Evolutionary conservation across 1,284 basidiomycete genomes (phyloP).

Genomic region (Uromyces viciae-fabae): DNA sequence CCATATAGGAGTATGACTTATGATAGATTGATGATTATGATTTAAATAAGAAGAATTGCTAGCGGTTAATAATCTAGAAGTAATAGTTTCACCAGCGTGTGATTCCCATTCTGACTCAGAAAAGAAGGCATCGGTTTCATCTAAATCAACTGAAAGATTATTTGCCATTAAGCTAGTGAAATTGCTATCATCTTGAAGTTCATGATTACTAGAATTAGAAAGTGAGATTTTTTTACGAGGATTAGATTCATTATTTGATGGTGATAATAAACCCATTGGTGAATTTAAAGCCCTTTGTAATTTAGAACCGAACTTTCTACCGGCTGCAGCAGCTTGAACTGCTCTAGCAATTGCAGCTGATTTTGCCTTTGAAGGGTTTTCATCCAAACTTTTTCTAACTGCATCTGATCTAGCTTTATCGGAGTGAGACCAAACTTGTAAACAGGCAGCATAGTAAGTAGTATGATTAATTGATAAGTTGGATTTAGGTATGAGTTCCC

Average conservation of each 20-base stretch:
- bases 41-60: background rate
- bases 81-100: constrained; percentile 17
- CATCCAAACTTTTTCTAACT: constrained; percentile 46
- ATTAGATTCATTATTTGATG: constrained; percentile 46
- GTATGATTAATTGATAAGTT: constrained; percentile 47
- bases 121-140: constrained; percentile 34
- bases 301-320: constrained; percentile 37
- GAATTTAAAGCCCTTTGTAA: constrained; percentile 42
- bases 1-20: constrained; percentile 90
- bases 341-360: constrained; percentile 46
- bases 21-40: constrained; percentile 64
- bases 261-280: constrained; percentile 46
- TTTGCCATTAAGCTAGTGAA: no score
- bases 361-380: constrained; percentile 42
- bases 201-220: background rate
- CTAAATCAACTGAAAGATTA: constrained; percentile 47
- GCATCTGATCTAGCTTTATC: constrained; percentile 70
- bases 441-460: constrained; percentile 80
- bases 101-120: constrained; percentile 49
- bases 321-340: constrained; percentile 49
- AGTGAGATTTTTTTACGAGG: constrained; percentile 50
- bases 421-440: constrained; percentile 89
- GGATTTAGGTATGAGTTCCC: constrained; percentile 14
- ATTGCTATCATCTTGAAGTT: no score
- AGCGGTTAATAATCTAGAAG: background rate